Evolutionary conservation across 1,139 yeast species (phyloP), one percentile per base, ranked within the genome.

Genomic region (Candida tropicalis): DNA sequence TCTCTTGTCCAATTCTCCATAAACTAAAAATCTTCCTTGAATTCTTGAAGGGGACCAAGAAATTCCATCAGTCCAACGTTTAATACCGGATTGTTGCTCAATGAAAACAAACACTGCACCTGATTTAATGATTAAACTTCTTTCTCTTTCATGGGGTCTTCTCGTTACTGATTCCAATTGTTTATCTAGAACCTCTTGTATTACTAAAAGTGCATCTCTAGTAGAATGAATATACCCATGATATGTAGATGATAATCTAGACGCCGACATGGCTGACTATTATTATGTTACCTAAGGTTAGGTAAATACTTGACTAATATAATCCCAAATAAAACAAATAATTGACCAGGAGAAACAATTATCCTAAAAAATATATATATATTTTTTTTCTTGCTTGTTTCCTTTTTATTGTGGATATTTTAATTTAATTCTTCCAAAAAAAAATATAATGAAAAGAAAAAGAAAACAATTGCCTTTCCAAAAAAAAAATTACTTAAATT

Each of bases 1-100:
- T 20, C 73, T 73, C 51, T 79, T 77, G 55, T 87, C 90, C 42
- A 87, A 66, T 60, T 87, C 95, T 34, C 96, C 76, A 62, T 90
- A 90, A 8, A 90, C 84, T 33, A 90, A 68, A 54, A 90, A 90
- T 45, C 95, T 73, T 3, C 96, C 96, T 34, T 88, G 71, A 24
- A 90, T 88, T 41, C 97, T 70, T 2, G 95, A 84, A 0, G 97
- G 97, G 1, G 91, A 82, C 97, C 97, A 90, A 10, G 91, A 76
- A 16, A 87, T 80, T 12, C 97, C 96, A 59, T 90, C 97, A 0
- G 97, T 90, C 97, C 97, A 90, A 43, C 97, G 71, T 60, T 87
- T 87, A 49, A 90, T 89, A 1, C 95, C 93, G 0, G 93, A 82
- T 16, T 77, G 73, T 51, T 86, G 89, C 61, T 90, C 97, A 41